phyloP scores from a whole-genome alignment of 441 rosid species.

The Corymbia calophylla region DNA sequence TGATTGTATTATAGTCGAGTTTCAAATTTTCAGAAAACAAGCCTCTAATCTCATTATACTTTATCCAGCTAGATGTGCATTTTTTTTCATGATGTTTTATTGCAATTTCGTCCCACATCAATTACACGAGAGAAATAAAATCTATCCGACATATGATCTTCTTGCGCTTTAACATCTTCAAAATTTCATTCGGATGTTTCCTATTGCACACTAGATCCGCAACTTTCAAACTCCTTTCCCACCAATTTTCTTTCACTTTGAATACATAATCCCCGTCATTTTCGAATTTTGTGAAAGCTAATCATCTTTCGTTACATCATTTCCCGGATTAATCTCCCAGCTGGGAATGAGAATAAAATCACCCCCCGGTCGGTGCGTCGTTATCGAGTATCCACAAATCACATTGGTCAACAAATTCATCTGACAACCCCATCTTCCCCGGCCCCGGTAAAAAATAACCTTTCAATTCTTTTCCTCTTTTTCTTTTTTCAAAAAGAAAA shows the following conservation, averaged over 20 bases:
- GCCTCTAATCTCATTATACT: no score
- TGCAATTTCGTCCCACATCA: no score
- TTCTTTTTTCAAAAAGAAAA: background rate
- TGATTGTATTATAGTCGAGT: background rate
- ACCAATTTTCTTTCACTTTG: background rate
- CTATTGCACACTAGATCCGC: background rate
- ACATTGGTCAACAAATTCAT: background rate
- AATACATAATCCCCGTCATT: background rate
- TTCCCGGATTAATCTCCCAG: background rate
- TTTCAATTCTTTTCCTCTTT: background rate
- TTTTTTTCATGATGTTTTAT: no score
- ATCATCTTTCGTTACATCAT: background rate
- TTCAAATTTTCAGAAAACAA: background rate
- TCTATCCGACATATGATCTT: background rate
- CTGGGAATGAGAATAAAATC: background rate
- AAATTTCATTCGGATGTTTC: background rate
- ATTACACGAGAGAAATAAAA: background rate
- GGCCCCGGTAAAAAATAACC: background rate
- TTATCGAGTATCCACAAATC: background rate
- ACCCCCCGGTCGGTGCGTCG: background rate
- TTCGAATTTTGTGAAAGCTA: background rate
- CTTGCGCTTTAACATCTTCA: background rate
- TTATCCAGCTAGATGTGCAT: no score
- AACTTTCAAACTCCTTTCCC: background rate
- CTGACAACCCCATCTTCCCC: background rate